phyloP scores from a whole-genome alignment of 2,329 filamentous ascomycete genomes.

The Neofusicoccum kwambonambiense region DNA sequence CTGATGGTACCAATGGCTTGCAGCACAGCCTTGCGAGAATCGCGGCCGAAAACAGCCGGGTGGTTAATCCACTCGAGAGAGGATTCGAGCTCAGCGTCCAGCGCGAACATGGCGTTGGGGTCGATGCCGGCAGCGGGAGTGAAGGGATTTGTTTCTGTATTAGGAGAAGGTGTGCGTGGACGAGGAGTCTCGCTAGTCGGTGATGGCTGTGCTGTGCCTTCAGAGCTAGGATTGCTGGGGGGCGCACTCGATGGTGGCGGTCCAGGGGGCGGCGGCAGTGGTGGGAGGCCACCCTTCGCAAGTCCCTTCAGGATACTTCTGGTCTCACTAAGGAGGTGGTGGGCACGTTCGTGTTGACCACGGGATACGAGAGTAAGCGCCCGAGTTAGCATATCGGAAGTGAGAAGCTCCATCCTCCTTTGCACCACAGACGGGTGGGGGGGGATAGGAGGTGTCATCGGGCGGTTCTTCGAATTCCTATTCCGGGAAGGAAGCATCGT shows the following conservation, averaged over 20 bases:
- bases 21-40: constrained; percentile 91
- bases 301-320: constrained; percentile 93
- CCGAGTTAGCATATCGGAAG: constrained; percentile 94
- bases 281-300: constrained; percentile 89
- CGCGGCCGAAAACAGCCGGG: constrained; percentile 88
- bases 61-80: constrained; percentile 97
- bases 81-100: constrained; percentile 87
- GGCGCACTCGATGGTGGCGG: constrained; percentile 34
- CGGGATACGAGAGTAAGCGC: constrained; percentile 87
- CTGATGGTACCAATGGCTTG: constrained; percentile 97
- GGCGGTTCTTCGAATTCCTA: constrained; percentile 53
- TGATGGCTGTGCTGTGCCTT: constrained; percentile 29
- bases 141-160: constrained; percentile 34
- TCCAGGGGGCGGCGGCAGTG: constrained; percentile 66
- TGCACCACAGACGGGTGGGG: constrained; percentile 95
- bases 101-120: constrained; percentile 72
- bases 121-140: constrained; percentile 75
- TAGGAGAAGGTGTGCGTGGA: constrained; percentile 31
- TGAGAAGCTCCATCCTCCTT: constrained; percentile 93
- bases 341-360: constrained; percentile 88
- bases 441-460: constrained; percentile 74
- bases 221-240: constrained; percentile 34
- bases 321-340: constrained; percentile 89
- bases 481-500: constrained; percentile 73
- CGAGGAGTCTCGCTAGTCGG: constrained; percentile 37